Evolutionary conservation across 495 filamentous ascomycete species (phyloP).

Genomic region (Penicillium herquei): DNA sequence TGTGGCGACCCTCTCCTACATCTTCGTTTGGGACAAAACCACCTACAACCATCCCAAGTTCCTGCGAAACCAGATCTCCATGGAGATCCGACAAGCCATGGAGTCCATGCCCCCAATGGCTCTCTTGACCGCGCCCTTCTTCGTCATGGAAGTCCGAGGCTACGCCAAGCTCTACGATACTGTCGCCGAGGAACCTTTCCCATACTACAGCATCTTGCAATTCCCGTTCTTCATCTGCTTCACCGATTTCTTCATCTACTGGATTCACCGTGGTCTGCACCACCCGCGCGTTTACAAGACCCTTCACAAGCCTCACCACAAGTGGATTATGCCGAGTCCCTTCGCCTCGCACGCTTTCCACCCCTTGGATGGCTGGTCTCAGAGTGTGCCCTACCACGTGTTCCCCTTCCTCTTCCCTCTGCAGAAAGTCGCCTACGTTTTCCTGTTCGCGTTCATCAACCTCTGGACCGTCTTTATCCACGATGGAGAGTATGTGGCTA

Average conservation of each 20-base stretch:
- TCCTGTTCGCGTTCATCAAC: conserved; percentile 88
- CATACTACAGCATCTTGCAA: conserved; percentile 78
- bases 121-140: conserved; percentile 76
- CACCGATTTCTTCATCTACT: conserved; percentile 93
- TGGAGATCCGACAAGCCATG: conserved; percentile 82
- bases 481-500: conserved; percentile 92
- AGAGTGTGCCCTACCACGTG: conserved; percentile 88
- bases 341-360: conserved; percentile 94
- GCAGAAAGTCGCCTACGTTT: conserved; percentile 85
- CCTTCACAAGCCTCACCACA: conserved; percentile 97
- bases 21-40: conserved; percentile 91
- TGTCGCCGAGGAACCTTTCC: conserved; percentile 66
- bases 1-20: conserved; percentile 79
- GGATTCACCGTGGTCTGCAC: conserved; percentile 89
- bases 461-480: conserved; percentile 98
- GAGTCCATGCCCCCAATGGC: conserved; percentile 78
- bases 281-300: conserved; percentile 79
- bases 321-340: conserved; percentile 99
- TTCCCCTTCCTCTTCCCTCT: conserved; percentile 93
- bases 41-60: conserved; percentile 91
- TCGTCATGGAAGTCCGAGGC: conserved; percentile 80
- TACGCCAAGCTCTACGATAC: conserved; percentile 85
- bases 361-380: conserved; percentile 89
- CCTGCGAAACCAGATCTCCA: conserved; percentile 85
- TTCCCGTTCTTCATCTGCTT: conserved; percentile 91